phyloP scores from a whole-genome alignment of 257 asterid genomes.

The Euphrasia confusa region DNA sequence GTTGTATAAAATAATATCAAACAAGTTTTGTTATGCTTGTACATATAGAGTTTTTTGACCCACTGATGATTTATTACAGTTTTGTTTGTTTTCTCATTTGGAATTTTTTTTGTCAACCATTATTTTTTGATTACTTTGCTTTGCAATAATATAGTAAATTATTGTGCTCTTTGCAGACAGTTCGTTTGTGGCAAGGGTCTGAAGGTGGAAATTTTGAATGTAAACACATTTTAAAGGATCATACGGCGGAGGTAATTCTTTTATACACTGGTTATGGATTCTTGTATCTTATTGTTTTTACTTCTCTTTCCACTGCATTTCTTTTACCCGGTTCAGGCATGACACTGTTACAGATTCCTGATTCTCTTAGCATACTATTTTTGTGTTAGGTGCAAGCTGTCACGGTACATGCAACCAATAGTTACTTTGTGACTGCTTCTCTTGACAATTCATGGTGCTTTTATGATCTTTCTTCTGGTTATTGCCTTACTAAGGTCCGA shows the following conservation, averaged over 20 bases:
- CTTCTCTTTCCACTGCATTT: conserved; percentile 4
- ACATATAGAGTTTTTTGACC: background rate
- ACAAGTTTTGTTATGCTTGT: background rate
- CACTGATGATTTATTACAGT: background rate
- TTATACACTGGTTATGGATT: conserved; percentile 12
- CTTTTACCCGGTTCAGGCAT: background rate
- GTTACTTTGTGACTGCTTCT: conserved; percentile 88
- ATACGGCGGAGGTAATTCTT: conserved; percentile 72
- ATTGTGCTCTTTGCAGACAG: conserved; percentile 61
- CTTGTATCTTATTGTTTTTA: background rate
- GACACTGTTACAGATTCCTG: conserved; percentile 7
- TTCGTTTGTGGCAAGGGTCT: conserved; percentile 85
- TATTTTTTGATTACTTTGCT: background rate
- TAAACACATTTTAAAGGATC: conserved; percentile 78
- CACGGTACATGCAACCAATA: conserved; percentile 89
- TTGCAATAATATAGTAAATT: conserved; percentile 10
- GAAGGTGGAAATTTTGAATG: conserved; percentile 70
- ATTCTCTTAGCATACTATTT: conserved; percentile 6
- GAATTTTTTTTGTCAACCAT: background rate
- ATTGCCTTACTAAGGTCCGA: conserved; percentile 88
- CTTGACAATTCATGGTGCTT: conserved; percentile 97
- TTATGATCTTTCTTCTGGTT: conserved; percentile 82
- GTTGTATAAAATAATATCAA: background rate
- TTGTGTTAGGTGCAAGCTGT: conserved; percentile 87
- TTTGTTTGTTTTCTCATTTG: background rate